Evolutionary conservation across 2,329 filamentous ascomycete genomes (phyloP).

Genomic region (Calcarisporium arbuscula): DNA sequence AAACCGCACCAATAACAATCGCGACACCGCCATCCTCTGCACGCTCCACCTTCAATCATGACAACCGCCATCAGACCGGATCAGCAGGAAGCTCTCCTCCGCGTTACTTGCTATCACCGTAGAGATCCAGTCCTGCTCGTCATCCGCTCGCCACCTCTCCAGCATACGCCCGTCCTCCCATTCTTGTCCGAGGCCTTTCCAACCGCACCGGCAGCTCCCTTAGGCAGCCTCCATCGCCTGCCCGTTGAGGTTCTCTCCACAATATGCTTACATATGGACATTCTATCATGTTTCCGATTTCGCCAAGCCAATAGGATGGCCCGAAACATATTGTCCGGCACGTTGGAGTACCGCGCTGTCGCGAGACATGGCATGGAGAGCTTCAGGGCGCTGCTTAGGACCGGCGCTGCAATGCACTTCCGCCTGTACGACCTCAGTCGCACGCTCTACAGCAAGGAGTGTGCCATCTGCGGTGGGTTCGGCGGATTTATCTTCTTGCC

Average conservation of each 20-base stretch:
- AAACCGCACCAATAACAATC: too few relatives aligned
- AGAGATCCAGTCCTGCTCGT: background rate
- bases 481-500: constrained; percentile 8
- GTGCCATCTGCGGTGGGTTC: constrained; percentile 8
- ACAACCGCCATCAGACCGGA: too few relatives aligned
- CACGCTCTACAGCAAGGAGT: constrained; percentile 4
- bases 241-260: background rate
- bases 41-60: too few relatives aligned
- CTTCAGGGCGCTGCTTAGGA: constrained; percentile 6
- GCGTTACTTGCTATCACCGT: background rate
- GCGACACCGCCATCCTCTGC: too few relatives aligned
- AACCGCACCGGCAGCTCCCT: background rate
- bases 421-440: constrained; percentile 5
- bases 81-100: background rate
- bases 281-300: background rate
- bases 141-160: background rate
- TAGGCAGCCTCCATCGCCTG: background rate
- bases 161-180: background rate
- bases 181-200: background rate
- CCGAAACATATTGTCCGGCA: background rate
- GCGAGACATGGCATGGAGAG: constrained; percentile 2
- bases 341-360: constrained; percentile 10
- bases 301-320: background rate
- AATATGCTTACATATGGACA: background rate
- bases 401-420: constrained; percentile 4